Percentiles rank a stretch among this genome's conserved stretches.
These are phyloP conservation scores for Pelargonium nanum DNA, from an alignment of 345 rosid genomes.

Conservation along the genomic window DNA sequence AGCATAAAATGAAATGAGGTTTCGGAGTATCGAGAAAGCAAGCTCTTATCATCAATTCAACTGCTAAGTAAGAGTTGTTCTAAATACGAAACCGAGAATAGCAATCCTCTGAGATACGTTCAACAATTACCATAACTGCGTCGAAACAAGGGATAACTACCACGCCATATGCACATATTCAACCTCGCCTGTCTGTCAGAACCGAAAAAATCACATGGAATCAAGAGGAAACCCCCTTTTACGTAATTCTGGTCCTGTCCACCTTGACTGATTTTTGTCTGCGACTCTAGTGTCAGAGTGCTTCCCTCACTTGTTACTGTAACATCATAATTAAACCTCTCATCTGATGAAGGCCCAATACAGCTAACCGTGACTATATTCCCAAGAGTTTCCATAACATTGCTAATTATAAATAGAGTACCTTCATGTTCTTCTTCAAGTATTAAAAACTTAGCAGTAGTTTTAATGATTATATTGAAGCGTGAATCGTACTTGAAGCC, in stretches of 20 bases:
- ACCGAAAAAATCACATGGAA: neutral
- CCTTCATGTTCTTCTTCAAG: conserved; percentile 15
- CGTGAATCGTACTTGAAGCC: conserved; percentile 8
- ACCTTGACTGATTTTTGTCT: conserved; percentile 7
- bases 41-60: too few species aligned
- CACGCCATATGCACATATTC: neutral
- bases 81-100: too few species aligned
- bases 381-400: conserved; percentile 5
- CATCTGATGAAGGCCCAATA: conserved; percentile 18
- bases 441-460: conserved; percentile 3
- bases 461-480: conserved; percentile 1
- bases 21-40: too few species aligned
- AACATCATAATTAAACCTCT: conserved; percentile 12
- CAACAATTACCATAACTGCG: too few species aligned
- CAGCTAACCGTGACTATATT: conserved; percentile 13
- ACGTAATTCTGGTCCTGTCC: neutral
- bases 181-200: neutral
- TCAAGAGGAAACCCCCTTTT: neutral
- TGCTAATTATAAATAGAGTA: conserved; percentile 18
- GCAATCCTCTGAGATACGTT: too few species aligned
- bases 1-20: too few species aligned
- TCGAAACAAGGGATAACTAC: too few species aligned
- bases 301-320: conserved; percentile 8
- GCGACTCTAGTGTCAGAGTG: conserved; percentile 13
- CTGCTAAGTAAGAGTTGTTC: too few species aligned